Percentiles rank a stretch among this genome's conserved stretches.
Evolutionary conservation across 108 stramenopile species (phyloP).

Genomic region (Pseudonitzschia pungens): DNA sequence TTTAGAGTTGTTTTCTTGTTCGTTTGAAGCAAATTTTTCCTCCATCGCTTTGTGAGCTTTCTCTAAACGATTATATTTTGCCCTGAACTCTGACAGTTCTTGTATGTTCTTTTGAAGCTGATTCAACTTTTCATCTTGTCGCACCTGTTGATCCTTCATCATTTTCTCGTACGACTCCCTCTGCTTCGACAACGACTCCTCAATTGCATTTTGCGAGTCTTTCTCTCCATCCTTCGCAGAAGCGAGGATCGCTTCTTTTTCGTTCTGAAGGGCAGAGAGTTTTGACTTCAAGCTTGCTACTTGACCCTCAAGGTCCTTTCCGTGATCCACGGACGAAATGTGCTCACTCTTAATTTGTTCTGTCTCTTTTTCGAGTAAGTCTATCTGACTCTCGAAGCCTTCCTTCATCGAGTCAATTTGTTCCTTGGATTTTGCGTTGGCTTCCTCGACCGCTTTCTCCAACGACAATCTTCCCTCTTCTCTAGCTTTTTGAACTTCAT

Average conservation of each 20-base stretch:
- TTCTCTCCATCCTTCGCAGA: slow-evolving; percentile 32
- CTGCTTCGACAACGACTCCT: slow-evolving; percentile 41
- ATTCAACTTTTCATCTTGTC: slow-evolving; percentile 28
- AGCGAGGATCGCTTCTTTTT: slow-evolving; percentile 31
- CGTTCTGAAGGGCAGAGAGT: slow-evolving; percentile 25
- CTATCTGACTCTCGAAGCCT: slow-evolving; percentile 5
- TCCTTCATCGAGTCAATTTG: background rate
- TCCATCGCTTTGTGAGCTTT: background rate
- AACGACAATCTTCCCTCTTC: background rate
- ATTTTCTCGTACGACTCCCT: slow-evolving; percentile 39
- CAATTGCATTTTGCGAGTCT: slow-evolving; percentile 24
- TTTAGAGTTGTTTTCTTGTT: slow-evolving; percentile 11
- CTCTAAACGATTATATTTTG: slow-evolving; percentile 1
- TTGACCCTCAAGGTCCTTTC: slow-evolving; percentile 22
- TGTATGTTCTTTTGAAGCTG: slow-evolving; percentile 13
- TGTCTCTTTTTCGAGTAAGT: slow-evolving; percentile 8
- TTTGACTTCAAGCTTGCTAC: slow-evolving; percentile 13
- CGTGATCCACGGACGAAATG: background rate
- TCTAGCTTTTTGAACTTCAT: slow-evolving; percentile 11
- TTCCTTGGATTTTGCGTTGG: slow-evolving; percentile 1
- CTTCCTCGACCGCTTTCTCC: slow-evolving; percentile 8
- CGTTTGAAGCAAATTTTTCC: background rate
- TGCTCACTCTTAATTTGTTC: slow-evolving; percentile 23
- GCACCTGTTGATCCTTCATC: slow-evolving; percentile 31
- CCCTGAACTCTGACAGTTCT: slow-evolving; percentile 16